Evolutionary conservation across 192 early-diverging fungal species (phyloP).

Genomic region (Coemansia sp.): DNA sequence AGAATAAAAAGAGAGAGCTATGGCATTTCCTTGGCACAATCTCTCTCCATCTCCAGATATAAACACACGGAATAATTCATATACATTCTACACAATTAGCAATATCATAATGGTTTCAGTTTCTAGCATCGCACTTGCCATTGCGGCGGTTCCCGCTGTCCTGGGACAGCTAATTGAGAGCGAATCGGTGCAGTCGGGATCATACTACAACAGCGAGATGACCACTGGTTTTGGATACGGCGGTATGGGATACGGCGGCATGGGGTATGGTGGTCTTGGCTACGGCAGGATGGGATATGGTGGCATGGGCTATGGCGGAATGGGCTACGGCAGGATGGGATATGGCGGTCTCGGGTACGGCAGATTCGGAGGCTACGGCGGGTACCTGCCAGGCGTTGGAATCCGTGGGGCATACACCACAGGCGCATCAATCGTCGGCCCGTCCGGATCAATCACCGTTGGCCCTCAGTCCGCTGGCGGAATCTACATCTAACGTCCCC

Average conservation of each 20-base stretch:
- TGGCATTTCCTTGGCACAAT: background rate
- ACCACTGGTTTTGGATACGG: constrained; percentile 18
- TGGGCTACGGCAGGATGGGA: constrained; percentile 16
- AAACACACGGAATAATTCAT: background rate
- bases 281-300: constrained; percentile 18
- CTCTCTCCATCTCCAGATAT: background rate
- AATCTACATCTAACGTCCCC: constrained; percentile 21
- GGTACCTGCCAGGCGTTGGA: constrained; percentile 25
- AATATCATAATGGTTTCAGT: constrained; percentile 36
- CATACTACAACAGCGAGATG: constrained; percentile 49
- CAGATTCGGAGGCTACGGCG: constrained; percentile 22
- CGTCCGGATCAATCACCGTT: constrained; percentile 50
- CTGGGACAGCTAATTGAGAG: constrained; percentile 27
- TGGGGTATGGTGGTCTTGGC: constrained; percentile 15
- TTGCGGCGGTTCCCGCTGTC: constrained; percentile 17
- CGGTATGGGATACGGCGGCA: constrained; percentile 14
- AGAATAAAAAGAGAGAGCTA: background rate
- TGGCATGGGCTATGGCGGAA: constrained; percentile 11
- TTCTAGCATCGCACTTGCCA: constrained; percentile 21
- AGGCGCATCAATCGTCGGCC: constrained; percentile 47
- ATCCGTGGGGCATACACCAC: constrained; percentile 42
- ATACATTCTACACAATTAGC: constrained; percentile 3
- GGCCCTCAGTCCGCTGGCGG: constrained; percentile 56
- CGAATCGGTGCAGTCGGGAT: constrained; percentile 44
- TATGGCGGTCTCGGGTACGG: constrained; percentile 17